Evolutionary conservation across 768 basidiomycete genomes (phyloP).

Genomic region (Calvatia gigantea): DNA sequence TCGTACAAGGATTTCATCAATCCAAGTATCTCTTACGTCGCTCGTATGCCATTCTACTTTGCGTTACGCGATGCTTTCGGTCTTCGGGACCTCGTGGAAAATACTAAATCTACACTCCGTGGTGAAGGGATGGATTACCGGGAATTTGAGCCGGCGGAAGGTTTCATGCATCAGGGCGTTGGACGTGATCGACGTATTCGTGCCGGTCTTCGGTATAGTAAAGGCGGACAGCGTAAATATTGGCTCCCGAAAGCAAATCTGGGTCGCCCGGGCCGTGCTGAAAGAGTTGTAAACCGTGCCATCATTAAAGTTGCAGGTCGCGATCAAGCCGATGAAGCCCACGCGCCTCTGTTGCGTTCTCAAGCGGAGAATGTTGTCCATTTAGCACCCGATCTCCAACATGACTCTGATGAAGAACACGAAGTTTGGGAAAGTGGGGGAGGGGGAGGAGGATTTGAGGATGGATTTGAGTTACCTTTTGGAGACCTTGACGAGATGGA

Average conservation of each 20-base stretch:
- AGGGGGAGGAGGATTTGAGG: constrained; percentile 21
- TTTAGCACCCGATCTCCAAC: constrained; percentile 50
- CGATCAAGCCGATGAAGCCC: constrained; percentile 52
- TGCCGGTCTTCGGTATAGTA: constrained; percentile 88
- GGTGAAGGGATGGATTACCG: constrained; percentile 95
- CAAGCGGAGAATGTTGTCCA: constrained; percentile 68
- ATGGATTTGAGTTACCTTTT: constrained; percentile 63
- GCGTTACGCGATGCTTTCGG: constrained; percentile 91
- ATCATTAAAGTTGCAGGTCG: constrained; percentile 38
- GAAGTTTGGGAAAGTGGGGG: constrained; percentile 33
- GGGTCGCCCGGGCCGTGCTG: constrained; percentile 34
- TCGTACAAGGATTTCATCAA: constrained; percentile 84
- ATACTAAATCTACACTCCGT: constrained; percentile 74
- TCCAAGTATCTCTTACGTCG: constrained; percentile 55
- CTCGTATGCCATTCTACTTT: constrained; percentile 85
- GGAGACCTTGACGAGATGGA: constrained; percentile 65
- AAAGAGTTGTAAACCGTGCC: constrained; percentile 38
- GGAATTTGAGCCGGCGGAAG: constrained; percentile 94
- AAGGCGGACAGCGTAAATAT: constrained; percentile 91
- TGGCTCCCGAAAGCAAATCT: constrained; percentile 79
- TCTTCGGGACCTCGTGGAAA: constrained; percentile 80
- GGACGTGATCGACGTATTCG: constrained; percentile 84
- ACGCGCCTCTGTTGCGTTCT: constrained; percentile 68
- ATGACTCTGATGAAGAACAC: constrained; percentile 36
- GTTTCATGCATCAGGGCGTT: constrained; percentile 84